Evolutionary conservation across 768 basidiomycete genomes (phyloP).

Genomic region (Lepiota subincarnata): DNA sequence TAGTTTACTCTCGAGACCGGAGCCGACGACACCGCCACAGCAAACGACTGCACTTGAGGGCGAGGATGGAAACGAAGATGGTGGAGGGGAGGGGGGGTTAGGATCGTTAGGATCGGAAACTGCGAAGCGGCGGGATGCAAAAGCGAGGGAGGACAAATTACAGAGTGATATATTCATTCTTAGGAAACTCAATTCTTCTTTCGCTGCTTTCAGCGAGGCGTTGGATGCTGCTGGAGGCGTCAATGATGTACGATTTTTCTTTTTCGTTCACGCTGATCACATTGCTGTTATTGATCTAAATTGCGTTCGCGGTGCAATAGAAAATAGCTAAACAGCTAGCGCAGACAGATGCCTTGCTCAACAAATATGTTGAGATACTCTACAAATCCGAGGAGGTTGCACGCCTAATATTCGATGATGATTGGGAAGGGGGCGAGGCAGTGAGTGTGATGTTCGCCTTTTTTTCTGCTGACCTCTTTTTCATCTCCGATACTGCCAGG

Average conservation of each 20-base stretch:
- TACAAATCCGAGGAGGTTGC: constrained; percentile 67
- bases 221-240: constrained; percentile 58
- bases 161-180: constrained; percentile 71
- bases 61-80: not conserved
- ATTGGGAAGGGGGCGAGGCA: constrained; percentile 70
- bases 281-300: not conserved
- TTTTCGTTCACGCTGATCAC: not conserved
- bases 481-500: constrained; percentile 35
- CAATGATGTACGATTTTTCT: constrained; percentile 53
- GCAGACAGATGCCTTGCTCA: constrained; percentile 69
- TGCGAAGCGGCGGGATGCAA: constrained; percentile 7
- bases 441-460: constrained; percentile 36
- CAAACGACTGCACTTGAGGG: constrained; percentile 5
- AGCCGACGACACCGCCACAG: constrained; percentile 12
- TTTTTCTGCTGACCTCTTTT: not conserved
- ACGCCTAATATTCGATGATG: constrained; percentile 69
- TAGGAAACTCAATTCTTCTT: constrained; percentile 67
- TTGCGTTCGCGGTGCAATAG: constrained; percentile 28
- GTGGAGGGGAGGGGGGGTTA: not conserved
- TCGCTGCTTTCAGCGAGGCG: constrained; percentile 66
- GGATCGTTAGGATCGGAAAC: not conserved
- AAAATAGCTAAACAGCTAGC: constrained; percentile 62
- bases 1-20: constrained; percentile 23
- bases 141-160: constrained; percentile 60
- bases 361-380: constrained; percentile 70